phyloP scores from a whole-genome alignment of 345 rosid species.

The Linum lewisii region DNA sequence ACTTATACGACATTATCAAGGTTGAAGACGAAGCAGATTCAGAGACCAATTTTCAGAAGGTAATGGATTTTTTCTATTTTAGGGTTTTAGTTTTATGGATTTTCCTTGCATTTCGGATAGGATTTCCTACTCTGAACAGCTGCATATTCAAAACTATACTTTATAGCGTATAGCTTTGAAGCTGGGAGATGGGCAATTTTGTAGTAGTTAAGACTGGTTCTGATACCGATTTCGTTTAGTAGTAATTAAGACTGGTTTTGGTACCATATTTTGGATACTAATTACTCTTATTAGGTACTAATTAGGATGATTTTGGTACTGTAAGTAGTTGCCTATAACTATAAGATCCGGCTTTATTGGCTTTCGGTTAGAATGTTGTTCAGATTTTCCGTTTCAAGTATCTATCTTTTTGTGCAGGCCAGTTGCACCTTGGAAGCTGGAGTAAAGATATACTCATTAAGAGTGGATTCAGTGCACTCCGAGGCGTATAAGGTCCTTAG shows the following conservation, averaged over 20 bases:
- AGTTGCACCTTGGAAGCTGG: slow-evolving; percentile 98
- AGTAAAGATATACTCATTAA: slow-evolving; percentile 77
- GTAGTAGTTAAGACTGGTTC: too few relatives aligned
- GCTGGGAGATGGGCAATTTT: neutral
- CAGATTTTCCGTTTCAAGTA: neutral
- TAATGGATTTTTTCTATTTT: too few relatives aligned
- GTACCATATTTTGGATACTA: neutral
- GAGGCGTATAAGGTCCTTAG: slow-evolving; percentile 95
- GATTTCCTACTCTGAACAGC: neutral
- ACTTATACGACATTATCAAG: slow-evolving; percentile 73
- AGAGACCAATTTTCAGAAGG: slow-evolving; percentile 95
- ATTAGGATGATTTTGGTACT: neutral
- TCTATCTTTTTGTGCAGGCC: slow-evolving; percentile 35
- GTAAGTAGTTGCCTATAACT: neutral
- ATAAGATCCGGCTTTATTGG: too few relatives aligned
- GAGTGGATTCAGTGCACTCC: slow-evolving; percentile 92
- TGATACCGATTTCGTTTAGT: too few relatives aligned
- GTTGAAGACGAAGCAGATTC: slow-evolving; percentile 75
- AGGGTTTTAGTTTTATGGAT: neutral
- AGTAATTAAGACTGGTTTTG: neutral
- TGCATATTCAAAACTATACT: too few relatives aligned
- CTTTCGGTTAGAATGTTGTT: neutral
- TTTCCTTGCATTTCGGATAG: neutral
- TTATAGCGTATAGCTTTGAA: neutral
- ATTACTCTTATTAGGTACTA: too few relatives aligned